These are phyloP conservation scores for Sapria himalayana DNA, from an alignment of 345 rosid species.

Conservation along the genomic window DNA sequence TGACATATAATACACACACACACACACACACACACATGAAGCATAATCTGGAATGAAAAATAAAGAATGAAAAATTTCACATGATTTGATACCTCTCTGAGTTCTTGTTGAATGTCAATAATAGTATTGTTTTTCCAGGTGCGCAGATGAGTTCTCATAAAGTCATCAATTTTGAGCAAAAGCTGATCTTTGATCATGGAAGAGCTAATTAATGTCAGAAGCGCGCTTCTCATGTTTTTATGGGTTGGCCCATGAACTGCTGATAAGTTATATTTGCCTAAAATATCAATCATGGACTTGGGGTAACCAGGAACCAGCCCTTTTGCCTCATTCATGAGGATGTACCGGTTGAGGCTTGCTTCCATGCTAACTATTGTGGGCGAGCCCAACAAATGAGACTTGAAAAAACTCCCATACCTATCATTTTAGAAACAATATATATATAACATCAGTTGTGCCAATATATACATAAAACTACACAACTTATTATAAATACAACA, in stretches of 20 bases:
- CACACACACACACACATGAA: too few relatives aligned
- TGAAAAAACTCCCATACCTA: conserved; percentile 66
- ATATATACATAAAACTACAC: too few relatives aligned
- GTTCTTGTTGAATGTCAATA: conserved; percentile 60
- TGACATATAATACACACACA: too few relatives aligned
- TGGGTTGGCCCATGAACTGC: conserved; percentile 68
- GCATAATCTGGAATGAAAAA: too few relatives aligned
- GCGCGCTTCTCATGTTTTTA: conserved; percentile 44
- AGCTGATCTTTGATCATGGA: conserved; percentile 32
- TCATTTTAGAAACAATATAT: not conserved
- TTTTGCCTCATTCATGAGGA: conserved; percentile 56
- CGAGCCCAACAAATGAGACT: conserved; percentile 68
- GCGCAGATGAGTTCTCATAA: conserved; percentile 36
- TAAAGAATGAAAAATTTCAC: too few relatives aligned
- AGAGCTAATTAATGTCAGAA: conserved; percentile 41
- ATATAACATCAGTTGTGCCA: too few relatives aligned
- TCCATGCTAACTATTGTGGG: conserved; percentile 69
- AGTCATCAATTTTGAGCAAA: conserved; percentile 35
- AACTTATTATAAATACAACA: too few relatives aligned
- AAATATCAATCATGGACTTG: conserved; percentile 59
- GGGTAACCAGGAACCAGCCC: conserved; percentile 90
- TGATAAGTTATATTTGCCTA: conserved; percentile 58
- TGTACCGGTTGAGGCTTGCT: conserved; percentile 58
- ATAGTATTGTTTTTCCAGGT: conserved; percentile 26
- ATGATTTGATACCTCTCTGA: conserved; percentile 68